These are phyloP conservation scores for Pouteria glomerata DNA, from an alignment of 148 eudicot species.

Conservation along the genomic window DNA sequence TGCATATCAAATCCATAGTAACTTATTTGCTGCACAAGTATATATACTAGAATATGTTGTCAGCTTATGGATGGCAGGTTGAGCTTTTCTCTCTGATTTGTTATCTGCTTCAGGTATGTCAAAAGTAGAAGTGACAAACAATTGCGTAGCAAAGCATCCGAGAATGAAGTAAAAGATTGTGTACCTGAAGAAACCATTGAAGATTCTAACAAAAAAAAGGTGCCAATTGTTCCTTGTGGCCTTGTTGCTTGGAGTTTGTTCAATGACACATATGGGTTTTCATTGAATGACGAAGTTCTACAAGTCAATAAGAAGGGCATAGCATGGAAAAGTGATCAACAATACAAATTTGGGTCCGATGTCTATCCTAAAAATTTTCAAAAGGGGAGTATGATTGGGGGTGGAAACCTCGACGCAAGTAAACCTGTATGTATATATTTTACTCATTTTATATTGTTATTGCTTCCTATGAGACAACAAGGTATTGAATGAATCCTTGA, in stretches of 20 bases:
- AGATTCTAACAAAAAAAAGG: constrained; percentile 9
- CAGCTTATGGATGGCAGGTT: neutral
- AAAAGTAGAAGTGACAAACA: constrained; percentile 73
- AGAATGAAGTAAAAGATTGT: constrained; percentile 34
- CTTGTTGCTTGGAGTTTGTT: constrained; percentile 83
- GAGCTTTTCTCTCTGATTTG: constrained; percentile 5
- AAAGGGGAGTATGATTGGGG: constrained; percentile 63
- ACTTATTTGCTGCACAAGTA: neutral
- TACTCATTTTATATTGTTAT: neutral
- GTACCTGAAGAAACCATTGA: constrained; percentile 33
- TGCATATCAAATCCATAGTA: neutral
- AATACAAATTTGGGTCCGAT: constrained; percentile 57
- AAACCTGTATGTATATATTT: constrained; percentile 46
- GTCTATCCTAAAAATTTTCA: constrained; percentile 73
- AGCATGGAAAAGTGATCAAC: constrained; percentile 69
- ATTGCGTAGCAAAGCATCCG: constrained; percentile 8
- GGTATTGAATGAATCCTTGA: too few species aligned
- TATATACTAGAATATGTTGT: neutral
- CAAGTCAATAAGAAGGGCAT: constrained; percentile 52
- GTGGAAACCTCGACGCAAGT: constrained; percentile 44
- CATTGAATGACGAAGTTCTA: constrained; percentile 5
- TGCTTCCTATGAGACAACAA: too few species aligned
- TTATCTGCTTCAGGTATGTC: constrained; percentile 42
- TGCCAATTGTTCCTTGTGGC: constrained; percentile 72
- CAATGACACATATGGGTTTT: constrained; percentile 58